Evolutionary conservation across 2,329 filamentous ascomycete species (phyloP), one percentile per base, ranked within the genome.

Genomic region (Epichloe baconii): DNA sequence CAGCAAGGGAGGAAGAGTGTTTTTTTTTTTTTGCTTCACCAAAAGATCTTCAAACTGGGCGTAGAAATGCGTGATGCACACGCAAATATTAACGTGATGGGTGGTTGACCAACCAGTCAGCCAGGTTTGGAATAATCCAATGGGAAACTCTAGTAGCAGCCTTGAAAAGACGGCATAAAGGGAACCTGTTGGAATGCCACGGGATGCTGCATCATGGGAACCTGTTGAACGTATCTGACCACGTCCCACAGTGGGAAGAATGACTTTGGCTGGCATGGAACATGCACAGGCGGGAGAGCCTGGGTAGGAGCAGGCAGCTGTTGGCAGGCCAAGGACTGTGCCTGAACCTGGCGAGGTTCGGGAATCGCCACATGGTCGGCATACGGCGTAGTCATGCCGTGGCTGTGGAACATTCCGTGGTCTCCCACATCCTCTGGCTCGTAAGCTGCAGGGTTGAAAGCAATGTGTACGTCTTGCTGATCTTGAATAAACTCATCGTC

Each of bases 171-270:
- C 47, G 70, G 66, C 58, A 79, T 71, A 49, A 78, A 66, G 36
- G 73, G 70, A 52, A 77, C 70, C 63, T 76, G 76, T 44, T 74
- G 75, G 52, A 78, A 77, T 23, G 73, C 69, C 47, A 72, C 65
- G 52, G 73, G 69, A 52, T 75, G 70, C 55, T 76, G 74, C 40
- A 75, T 66, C 47, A 69, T 68, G 23, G 73, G 71, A 48, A 68
- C 64, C 53, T 74, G 72, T 60, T 73, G 73, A 54, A 73, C 71
- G 62, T 77, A 76, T 64, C 73, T 73, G 51, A 77, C 68, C 60
- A 77, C 65, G 53, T 76, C 75, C 73, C 73, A 76, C 51, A 74
- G 68, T 8, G 72, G 71, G 52, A 75, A 68, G 57, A 68, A 69
- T 46, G 75, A 74, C 58, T 76, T 77, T 49, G 72, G 67, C 52